Evolutionary conservation across 2,329 filamentous ascomycete genomes (phyloP).

Genomic region (Aaosphaeria pasadenensis): DNA sequence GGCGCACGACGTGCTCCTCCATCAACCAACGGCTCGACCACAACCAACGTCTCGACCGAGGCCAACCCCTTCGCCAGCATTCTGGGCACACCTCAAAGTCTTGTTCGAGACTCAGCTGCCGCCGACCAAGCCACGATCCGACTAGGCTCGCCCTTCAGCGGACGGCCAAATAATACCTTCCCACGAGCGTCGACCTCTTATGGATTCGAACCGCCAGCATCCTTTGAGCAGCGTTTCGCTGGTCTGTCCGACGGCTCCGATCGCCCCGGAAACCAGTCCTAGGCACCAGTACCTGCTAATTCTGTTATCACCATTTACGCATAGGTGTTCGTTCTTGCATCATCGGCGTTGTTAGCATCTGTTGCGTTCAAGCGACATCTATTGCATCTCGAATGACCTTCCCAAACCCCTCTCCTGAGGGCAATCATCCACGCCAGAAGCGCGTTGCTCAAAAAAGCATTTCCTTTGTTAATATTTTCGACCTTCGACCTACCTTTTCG

Average conservation of each 20-base stretch:
- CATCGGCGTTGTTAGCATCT: constrained; percentile 29
- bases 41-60: constrained; percentile 15
- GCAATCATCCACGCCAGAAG: constrained; percentile 14
- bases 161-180: constrained; percentile 45
- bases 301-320: constrained; percentile 18
- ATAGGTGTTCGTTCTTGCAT: constrained; percentile 24
- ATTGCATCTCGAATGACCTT: constrained; percentile 12
- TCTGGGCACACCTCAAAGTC: neutral
- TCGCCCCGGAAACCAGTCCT: constrained; percentile 17
- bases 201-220: constrained; percentile 35
- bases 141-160: constrained; percentile 48
- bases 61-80: constrained; percentile 10
- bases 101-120: neutral
- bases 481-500: too few relatives aligned
- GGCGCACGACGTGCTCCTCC: constrained; percentile 51
- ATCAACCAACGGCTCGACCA: constrained; percentile 51
- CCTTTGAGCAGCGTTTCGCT: constrained; percentile 40
- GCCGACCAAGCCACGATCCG: constrained; percentile 41
- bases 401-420: constrained; percentile 2
- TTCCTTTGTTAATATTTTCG: constrained; percentile 22
- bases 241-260: constrained; percentile 21
- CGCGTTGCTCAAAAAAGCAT: constrained; percentile 22
- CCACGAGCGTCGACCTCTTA: constrained; percentile 41
- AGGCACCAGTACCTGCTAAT: constrained; percentile 8
- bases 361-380: constrained; percentile 15